Evolutionary conservation across 768 basidiomycete species (phyloP).

Genomic region (Austroboletus festivus): DNA sequence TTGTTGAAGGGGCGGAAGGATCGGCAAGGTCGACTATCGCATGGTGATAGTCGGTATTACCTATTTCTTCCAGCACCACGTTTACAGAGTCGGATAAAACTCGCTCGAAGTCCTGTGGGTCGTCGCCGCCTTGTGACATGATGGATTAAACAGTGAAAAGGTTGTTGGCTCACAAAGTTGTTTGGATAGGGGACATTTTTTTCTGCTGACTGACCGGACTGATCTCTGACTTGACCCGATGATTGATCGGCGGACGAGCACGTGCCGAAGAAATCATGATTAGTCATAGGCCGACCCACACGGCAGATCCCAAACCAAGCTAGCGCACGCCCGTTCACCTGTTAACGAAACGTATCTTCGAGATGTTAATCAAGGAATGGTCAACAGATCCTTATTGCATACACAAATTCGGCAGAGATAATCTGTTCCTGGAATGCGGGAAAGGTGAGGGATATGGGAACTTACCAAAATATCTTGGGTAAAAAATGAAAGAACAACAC

Average conservation of each 20-base stretch:
- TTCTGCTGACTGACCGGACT: neutral
- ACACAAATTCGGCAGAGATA: no score
- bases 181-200: slow-evolving; percentile 10
- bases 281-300: slow-evolving; percentile 8
- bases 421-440: neutral
- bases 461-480: slow-evolving; percentile 7
- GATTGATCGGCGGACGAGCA: no score
- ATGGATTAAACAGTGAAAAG: neutral
- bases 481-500: neutral
- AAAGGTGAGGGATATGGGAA: no score
- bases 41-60: slow-evolving; percentile 15
- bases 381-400: no score
- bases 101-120: neutral
- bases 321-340: no score
- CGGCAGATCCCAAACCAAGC: no score
- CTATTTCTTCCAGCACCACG: slow-evolving; percentile 4
- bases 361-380: no score
- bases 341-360: neutral
- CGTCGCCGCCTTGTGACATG: slow-evolving; percentile 7
- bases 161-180: no score
- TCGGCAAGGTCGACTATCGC: slow-evolving; percentile 7
- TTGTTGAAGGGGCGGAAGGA: neutral
- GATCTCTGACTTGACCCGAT: neutral
- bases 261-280: slow-evolving; percentile 1
- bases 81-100: slow-evolving; percentile 1